Base-by-base conservation (phyloP, 305 asterid genomes). In the Fraxinus angustifolia region DNA sequence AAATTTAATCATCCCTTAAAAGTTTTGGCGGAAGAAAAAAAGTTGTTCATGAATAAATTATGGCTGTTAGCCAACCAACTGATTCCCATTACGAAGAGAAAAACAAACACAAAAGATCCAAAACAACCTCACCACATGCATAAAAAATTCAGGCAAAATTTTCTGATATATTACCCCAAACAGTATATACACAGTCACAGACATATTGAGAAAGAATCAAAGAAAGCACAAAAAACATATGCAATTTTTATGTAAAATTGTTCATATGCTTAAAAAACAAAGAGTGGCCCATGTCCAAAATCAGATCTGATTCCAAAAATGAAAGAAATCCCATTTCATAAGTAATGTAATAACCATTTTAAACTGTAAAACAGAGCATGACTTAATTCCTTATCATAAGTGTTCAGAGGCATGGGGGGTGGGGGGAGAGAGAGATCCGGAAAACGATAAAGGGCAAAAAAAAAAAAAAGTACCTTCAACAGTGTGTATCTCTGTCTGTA, bases 21-120 rank as follows among this genome's bases (percentile, higher is more conserved):
- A 56, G 26, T 17, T 75, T 28, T 70, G 21, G 82, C 4, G 8
- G 6, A 84, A 33, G 80, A 56, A 88, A 84, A 88, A 85, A 83
- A 58, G 74, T 79, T 26, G 79, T 75, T 19, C 62, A 30, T 68
- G 50, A 82, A 68, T 26, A 30, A 82, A 35, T 58, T 11, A 80
- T 70, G 28, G 78, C 60, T 72, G 70, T 40, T 16, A 70, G 56
- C 33, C 78, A 77, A 33, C 19, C 77, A 77, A 34, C 65, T 53
- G 8, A 53, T n/a, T 53, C 65, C 60, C 60, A 50, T 50, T 50
- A 16, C 12, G 6, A 70, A 70, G 75, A 70, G 11, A 5, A 70
- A 33, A 70, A 70, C 28, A 71, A 71, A 33, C 42, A 71, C 12
- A 71, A 33, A 3, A 3, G n/a, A 35, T 56, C 14, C 70, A 33